A percentile compares a stretch with the other conserved stretches of the same genome.
Conservation (phyloP, 192 early-diverging fungal genomes). For the Paraglomus brasilianum region DNA sequence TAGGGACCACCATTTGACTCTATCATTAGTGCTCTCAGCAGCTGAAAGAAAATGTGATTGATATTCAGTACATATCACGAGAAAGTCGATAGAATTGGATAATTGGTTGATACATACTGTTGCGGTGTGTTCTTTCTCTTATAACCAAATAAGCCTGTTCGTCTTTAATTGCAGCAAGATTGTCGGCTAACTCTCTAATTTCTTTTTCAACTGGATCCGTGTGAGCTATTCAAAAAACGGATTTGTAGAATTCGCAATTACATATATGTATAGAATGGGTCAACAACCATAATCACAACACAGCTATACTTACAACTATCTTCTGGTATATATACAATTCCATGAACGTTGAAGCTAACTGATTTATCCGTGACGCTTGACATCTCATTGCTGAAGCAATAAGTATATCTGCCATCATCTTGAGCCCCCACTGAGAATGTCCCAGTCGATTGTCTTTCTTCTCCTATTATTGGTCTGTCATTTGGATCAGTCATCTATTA, state of each 20-base stretch:
- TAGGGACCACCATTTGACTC: conserved; percentile 78
- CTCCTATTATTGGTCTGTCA: conserved; percentile 37
- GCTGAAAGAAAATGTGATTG: conserved; percentile 45
- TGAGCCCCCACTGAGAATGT: conserved; percentile 47
- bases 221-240: conserved; percentile 30
- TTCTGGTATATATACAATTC: conserved; percentile 44
- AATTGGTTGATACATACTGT: conserved; percentile 56
- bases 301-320: conserved; percentile 38
- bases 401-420: conserved; percentile 58
- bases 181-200: conserved; percentile 61
- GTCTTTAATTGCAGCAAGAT: conserved; percentile 61
- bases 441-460: conserved; percentile 38
- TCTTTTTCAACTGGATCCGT: conserved; percentile 63
- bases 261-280: conserved; percentile 26
- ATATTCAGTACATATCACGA: background rate
- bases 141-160: conserved; percentile 70
- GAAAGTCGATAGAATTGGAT: conserved; percentile 7
- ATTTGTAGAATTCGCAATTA: conserved; percentile 14
- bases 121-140: conserved; percentile 61
- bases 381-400: conserved; percentile 79
- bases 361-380: conserved; percentile 58
- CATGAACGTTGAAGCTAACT: conserved; percentile 58
- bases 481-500: conserved; percentile 49
- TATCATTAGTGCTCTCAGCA: conserved; percentile 74
- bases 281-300: conserved; percentile 31